Conservation (phyloP, 257 asterid genomes). For the Nemophila menziesii region DNA sequence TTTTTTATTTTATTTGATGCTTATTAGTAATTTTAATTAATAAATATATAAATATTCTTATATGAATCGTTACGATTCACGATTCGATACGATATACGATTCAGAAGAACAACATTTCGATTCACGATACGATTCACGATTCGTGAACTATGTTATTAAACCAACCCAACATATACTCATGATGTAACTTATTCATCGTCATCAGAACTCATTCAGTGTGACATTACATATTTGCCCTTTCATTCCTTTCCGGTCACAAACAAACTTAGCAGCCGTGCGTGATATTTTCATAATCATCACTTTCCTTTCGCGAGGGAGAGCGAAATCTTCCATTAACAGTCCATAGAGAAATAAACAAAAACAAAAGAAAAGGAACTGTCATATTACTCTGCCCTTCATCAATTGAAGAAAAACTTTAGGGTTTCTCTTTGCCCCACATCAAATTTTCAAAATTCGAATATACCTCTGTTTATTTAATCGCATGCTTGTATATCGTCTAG, state of each 20-base stretch:
- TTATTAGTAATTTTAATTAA: too few species aligned
- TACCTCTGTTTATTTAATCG: not conserved
- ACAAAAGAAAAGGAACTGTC: not conserved
- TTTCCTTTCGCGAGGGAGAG: not conserved
- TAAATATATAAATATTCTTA: too few species aligned
- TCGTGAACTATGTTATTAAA: too few species aligned
- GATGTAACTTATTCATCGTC: not conserved
- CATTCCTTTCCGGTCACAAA: not conserved
- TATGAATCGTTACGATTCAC: too few species aligned
- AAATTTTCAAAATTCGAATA: not conserved
- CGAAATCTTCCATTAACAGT: not conserved
- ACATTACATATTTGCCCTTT: not conserved
- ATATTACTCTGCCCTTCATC: not conserved
- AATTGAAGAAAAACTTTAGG: not conserved
- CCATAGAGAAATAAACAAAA: not conserved
- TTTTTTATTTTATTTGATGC: too few species aligned
- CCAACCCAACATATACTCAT: too few species aligned
- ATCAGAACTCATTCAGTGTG: not conserved
- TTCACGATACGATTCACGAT: too few species aligned
- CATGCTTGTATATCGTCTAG: not conserved
- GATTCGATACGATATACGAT: too few species aligned
- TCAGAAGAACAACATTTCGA: too few species aligned
- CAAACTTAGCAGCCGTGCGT: too few species aligned
- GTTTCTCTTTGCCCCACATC: not conserved
- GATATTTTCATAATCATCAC: not conserved